These are phyloP conservation scores for Inga leiocalycina DNA, from an alignment of 306 rosid species.

Conservation along the genomic window DNA sequence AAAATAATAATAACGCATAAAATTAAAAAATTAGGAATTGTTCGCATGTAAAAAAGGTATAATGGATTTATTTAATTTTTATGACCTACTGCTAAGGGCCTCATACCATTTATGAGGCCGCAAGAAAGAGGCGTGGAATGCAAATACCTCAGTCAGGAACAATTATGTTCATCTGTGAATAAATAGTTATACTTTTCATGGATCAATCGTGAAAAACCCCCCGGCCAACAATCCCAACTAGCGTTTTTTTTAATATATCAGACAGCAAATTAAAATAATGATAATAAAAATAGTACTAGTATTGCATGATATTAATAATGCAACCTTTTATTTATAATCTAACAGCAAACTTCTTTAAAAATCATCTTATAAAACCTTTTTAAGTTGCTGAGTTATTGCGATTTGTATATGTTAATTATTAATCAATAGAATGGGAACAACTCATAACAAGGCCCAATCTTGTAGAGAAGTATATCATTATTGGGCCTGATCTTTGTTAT, in stretches of 20 bases:
- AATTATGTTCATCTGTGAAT: no score
- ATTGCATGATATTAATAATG: neutral
- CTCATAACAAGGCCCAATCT: neutral
- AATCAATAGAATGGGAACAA: neutral
- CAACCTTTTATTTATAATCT: neutral
- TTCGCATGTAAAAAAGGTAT: neutral
- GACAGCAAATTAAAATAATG: neutral
- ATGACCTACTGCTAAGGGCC: neutral
- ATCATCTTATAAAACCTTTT: neutral
- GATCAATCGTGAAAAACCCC: neutral
- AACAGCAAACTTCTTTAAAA: neutral
- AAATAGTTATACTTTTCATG: neutral
- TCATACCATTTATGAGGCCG: neutral
- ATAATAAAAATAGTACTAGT: neutral
- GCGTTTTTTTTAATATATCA: neutral
- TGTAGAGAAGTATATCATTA: neutral
- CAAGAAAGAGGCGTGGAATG: neutral
- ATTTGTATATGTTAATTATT: neutral
- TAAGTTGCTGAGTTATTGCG: neutral
- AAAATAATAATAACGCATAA: neutral
- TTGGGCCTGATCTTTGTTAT: neutral
- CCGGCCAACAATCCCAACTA: neutral
- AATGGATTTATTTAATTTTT: neutral
- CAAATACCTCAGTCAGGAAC: neutral
- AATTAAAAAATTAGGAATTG: neutral